A percentile compares a stretch with the other conserved stretches of the same genome.
phyloP scores from a whole-genome alignment of 352 stramenopile species.

The Saprolegnia diclina region DNA sequence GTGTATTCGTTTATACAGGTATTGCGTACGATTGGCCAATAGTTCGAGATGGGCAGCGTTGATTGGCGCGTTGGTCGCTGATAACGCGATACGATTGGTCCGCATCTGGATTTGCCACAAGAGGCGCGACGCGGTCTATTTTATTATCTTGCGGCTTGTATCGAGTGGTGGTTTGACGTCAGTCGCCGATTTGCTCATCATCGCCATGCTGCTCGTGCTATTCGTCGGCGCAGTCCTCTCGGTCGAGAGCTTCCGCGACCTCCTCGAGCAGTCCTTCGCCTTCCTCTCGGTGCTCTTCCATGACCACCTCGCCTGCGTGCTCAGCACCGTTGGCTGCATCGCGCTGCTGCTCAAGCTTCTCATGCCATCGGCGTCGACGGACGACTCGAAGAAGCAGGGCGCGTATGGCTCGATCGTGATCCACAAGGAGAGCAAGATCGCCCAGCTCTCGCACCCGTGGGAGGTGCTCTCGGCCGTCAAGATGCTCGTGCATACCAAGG shows the following conservation, averaged over 20 bases:
- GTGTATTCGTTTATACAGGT: not conserved
- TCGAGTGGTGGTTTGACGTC: constrained; percentile 4
- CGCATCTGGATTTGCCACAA: not conserved
- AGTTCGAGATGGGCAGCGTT: too few species aligned
- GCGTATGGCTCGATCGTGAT: constrained; percentile 87
- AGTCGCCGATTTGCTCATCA: constrained; percentile 11
- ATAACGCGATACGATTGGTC: not conserved
- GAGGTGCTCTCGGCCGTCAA: constrained; percentile 70
- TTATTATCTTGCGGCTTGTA: constrained; percentile 12
- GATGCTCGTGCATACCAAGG: constrained; percentile 66
- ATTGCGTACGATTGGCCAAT: not conserved
- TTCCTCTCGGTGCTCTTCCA: constrained; percentile 19
- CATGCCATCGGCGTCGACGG: not conserved
- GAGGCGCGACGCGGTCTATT: not conserved
- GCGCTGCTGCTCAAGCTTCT: constrained; percentile 17
- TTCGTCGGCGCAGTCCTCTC: constrained; percentile 2
- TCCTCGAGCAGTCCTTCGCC: constrained; percentile 16
- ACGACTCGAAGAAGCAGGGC: constrained; percentile 80
- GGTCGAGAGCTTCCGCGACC: constrained; percentile 17
- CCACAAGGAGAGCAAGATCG: constrained; percentile 71
- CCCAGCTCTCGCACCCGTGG: constrained; percentile 60
- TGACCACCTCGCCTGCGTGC: constrained; percentile 20
- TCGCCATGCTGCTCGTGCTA: constrained; percentile 14
- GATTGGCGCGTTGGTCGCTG: not conserved
- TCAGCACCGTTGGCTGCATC: not conserved